These are phyloP conservation scores for Bipolaris gigantea DNA, from an alignment of 2,329 filamentous ascomycete genomes.

Conservation along the genomic window DNA sequence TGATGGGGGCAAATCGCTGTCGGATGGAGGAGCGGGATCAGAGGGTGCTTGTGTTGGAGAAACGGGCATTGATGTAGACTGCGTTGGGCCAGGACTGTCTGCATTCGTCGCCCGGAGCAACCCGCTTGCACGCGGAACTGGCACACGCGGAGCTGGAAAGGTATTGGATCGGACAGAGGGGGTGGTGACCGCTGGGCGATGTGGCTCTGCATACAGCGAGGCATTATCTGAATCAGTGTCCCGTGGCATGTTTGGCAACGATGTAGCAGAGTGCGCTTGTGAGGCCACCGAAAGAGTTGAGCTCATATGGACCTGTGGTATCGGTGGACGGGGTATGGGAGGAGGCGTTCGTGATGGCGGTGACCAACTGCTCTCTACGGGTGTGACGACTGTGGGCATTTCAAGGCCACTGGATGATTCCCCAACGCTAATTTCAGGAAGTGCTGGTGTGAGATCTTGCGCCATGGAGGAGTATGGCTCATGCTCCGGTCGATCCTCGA, in stretches of 20 bases:
- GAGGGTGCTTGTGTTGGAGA: background rate
- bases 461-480: conserved; percentile 9
- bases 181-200: background rate
- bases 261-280: background rate
- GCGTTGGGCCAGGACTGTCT: background rate
- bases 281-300: background rate
- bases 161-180: background rate
- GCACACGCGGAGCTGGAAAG: background rate
- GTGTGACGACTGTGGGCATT: background rate
- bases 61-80: background rate
- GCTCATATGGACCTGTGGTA: background rate
- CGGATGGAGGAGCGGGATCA: background rate
- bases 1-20: conserved; percentile 1
- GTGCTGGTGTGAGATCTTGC: conserved; percentile 7
- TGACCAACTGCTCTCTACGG: background rate
- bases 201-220: background rate
- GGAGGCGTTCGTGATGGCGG: background rate
- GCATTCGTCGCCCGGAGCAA: background rate
- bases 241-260: background rate
- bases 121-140: background rate
- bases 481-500: conserved; percentile 22
- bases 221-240: background rate
- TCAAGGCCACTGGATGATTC: conserved; percentile 4
- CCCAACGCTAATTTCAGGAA: background rate
- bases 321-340: background rate